Percentiles rank a stretch among this genome's conserved stretches.
Evolutionary conservation across 192 early-diverging fungal species (phyloP).

Genomic region (Cladochytrium replicatum): DNA sequence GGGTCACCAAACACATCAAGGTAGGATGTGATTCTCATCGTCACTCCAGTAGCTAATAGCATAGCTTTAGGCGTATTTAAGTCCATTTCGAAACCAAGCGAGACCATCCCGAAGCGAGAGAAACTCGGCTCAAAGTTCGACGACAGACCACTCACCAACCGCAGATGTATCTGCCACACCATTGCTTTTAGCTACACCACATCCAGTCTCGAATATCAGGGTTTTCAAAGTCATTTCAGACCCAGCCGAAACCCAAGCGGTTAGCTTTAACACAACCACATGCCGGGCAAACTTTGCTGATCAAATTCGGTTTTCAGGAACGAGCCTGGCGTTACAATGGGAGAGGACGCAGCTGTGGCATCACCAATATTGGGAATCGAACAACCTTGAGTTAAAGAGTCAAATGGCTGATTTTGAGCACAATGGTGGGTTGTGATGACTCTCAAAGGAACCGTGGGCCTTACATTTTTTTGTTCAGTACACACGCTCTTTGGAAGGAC

Average conservation of each 20-base stretch:
- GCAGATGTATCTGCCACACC: too few species aligned
- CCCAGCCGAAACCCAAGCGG: too few species aligned
- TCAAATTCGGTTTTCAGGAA: background rate
- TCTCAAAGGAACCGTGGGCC: background rate
- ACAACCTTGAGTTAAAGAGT: constrained; percentile 22
- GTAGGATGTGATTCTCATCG: too few species aligned
- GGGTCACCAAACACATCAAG: too few species aligned
- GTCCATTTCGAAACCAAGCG: too few species aligned
- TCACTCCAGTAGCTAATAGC: too few species aligned
- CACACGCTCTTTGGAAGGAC: background rate
- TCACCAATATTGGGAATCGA: constrained; percentile 25
- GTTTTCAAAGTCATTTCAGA: constrained; percentile 13
- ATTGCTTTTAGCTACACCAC: too few species aligned
- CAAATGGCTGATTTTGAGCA: constrained; percentile 18
- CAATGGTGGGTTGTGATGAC: constrained; percentile 1
- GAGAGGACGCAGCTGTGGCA: constrained; percentile 17
- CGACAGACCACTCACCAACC: too few species aligned
- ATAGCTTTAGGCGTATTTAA: too few species aligned
- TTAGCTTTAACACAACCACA: too few species aligned
- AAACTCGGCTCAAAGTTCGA: too few species aligned
- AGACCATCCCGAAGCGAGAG: too few species aligned
- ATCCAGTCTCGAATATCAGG: constrained; percentile 27
- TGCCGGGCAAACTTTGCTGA: background rate
- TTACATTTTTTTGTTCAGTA: constrained; percentile 5
- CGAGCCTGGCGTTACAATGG: constrained; percentile 6